Evolutionary conservation across 2,329 filamentous ascomycete genomes (phyloP).

Genomic region (Botrytis porri): DNA sequence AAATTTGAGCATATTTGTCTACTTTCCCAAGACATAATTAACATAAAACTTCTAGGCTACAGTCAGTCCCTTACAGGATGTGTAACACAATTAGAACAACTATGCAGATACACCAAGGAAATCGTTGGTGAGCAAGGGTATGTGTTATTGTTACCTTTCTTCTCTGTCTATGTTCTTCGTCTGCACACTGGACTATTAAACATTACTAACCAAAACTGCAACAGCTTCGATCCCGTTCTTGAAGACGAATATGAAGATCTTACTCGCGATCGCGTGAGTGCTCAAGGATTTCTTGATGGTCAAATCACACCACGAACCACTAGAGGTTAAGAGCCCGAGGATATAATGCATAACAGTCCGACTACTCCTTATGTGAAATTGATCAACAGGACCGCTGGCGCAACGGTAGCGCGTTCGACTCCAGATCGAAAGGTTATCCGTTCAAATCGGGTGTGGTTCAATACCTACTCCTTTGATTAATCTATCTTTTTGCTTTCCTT

Average conservation of each 20-base stretch:
- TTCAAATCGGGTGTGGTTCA: constrained; percentile 36
- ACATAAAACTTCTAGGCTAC: constrained; percentile 39
- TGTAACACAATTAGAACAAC: constrained; percentile 51
- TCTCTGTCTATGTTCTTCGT: background rate
- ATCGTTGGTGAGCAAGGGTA: constrained; percentile 54
- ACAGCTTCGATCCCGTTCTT: constrained; percentile 27
- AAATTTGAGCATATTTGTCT: too few relatives aligned
- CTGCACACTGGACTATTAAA: background rate
- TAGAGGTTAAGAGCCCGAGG: background rate
- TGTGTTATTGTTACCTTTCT: constrained; percentile 13
- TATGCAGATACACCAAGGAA: constrained; percentile 56
- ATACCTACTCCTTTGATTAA: constrained; percentile 19
- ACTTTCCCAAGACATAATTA: background rate
- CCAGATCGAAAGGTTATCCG: constrained; percentile 37
- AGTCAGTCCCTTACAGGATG: constrained; percentile 52
- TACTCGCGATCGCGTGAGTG: background rate
- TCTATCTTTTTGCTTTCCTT: background rate
- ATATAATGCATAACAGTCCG: background rate
- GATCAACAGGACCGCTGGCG: constrained; percentile 20
- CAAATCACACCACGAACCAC: constrained; percentile 14
- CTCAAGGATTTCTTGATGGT: background rate
- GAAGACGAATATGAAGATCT: constrained; percentile 22
- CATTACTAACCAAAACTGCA: background rate
- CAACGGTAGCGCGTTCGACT: constrained; percentile 32
- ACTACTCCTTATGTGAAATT: fast-evolving